A percentile compares a stretch with the other conserved stretches of the same genome.
These are phyloP conservation scores for Vanrija sp. DNA, from an alignment of 1,284 basidiomycete species.

Conservation along the genomic window DNA sequence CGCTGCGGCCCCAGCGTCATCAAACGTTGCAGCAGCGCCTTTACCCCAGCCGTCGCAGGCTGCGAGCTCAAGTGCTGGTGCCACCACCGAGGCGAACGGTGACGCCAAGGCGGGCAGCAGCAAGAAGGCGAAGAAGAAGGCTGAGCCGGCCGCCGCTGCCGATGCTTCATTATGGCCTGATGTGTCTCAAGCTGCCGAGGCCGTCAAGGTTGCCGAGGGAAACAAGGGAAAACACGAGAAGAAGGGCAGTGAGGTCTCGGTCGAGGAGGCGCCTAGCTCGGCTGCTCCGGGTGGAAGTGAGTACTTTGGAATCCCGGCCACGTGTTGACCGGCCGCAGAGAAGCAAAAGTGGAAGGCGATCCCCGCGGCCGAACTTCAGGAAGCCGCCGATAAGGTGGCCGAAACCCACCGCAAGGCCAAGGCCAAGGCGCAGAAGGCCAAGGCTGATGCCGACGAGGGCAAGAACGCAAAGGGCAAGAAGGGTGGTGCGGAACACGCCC, in stretches of 20 bases:
- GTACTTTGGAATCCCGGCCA: conserved; percentile 2
- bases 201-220: conserved; percentile 22
- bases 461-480: conserved; percentile 7
- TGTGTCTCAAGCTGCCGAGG: conserved; percentile 28
- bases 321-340: conserved; percentile 23
- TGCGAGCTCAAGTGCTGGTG: neutral
- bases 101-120: conserved; percentile 1
- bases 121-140: conserved; percentile 19
- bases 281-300: conserved; percentile 22
- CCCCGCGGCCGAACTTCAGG: conserved; percentile 46
- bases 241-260: conserved; percentile 22
- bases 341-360: conserved; percentile 50
- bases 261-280: conserved; percentile 11
- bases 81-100: neutral
- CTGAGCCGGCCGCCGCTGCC: conserved; percentile 3
- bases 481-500: neutral
- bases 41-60: neutral
- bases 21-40: neutral
- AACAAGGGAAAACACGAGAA: conserved; percentile 29
- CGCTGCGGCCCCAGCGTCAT: neutral
- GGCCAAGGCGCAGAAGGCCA: conserved; percentile 17
- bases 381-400: conserved; percentile 45
- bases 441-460: conserved; percentile 11
- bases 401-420: conserved; percentile 25
- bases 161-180: conserved; percentile 35